Base-by-base conservation (phyloP, 2,329 filamentous ascomycete genomes). In the Trichophyton mentagrophytes region DNA sequence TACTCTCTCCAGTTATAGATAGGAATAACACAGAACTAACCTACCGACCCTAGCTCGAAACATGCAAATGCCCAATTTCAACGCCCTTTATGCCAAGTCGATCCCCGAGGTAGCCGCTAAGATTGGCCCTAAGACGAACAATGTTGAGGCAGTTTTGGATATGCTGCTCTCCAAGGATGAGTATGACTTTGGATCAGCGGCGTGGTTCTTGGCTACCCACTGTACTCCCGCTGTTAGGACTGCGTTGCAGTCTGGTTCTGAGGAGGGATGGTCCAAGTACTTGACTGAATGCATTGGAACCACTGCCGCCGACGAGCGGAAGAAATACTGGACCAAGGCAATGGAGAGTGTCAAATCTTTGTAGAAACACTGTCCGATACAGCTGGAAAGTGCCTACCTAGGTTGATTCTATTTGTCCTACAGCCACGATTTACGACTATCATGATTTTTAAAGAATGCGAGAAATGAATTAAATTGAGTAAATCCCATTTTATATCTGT, bases 61-160 rank as follows among this genome's bases (percentile, higher is more conserved):
- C 69, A 87, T 87, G 85, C 81, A 86, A 71, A 79, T 76, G 59
- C 75, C 81, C 0, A 67, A 71, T 0, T 85, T 74, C 70, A 83
- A 85, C 66, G 64, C 75, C 0, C 66, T 77, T 66, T 87, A 86
- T 65, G 83, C 82, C 3, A 59, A 67, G 1, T 76, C 74, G 0
- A 72, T 81, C 3, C 72, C 76, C 0, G 77, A 69, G 1, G 64
- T 85, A 1, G 68, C 70, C 2, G 66, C 70, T 0, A 62, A 74
- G 20, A 38, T 73, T 3, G 55, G 68, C 1, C 61, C 64, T 61
- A 69, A 74, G 64, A 65, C 67, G 36, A 74, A 73, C 22, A 70
- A 76, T 56, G 70, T 74, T 0, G 76, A 73, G 13, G 73, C 65
- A 1, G 66, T 85, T 0, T 71, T 84, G 2, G 77, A 73, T 22